A percentile compares a stretch with the other conserved stretches of the same genome.
These are phyloP conservation scores for Cymbopogon citratus DNA, from an alignment of 176 grass and related monocot species.

Conservation along the genomic window DNA sequence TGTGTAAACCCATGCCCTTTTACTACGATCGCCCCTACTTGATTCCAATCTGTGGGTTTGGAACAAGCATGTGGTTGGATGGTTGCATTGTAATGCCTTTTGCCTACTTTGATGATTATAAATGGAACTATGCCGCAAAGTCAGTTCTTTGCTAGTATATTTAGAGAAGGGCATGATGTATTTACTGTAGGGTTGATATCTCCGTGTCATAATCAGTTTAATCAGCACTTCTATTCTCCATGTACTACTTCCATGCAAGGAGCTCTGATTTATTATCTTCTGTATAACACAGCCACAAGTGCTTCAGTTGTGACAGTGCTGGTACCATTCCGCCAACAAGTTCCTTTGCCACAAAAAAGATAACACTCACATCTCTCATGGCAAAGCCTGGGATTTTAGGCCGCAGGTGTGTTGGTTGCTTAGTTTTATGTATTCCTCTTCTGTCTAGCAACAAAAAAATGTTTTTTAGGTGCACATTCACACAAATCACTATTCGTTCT, in stretches of 20 bases:
- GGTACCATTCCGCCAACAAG: neutral
- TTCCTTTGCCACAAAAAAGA: neutral
- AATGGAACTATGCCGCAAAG: neutral
- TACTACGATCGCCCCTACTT: neutral
- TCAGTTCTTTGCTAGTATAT: neutral
- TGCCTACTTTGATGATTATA: neutral
- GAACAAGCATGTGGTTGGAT: neutral
- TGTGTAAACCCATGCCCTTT: neutral
- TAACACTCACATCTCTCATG: slow-evolving; percentile 23
- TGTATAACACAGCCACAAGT: slow-evolving; percentile 5
- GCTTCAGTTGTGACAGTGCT: neutral
- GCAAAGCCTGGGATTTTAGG: slow-evolving; percentile 36
- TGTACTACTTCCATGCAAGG: neutral
- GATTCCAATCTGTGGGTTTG: neutral
- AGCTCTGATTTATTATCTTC: neutral
- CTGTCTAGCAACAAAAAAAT: neutral
- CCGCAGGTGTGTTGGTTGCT: slow-evolving; percentile 20
- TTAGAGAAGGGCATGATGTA: neutral
- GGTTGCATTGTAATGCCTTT: neutral
- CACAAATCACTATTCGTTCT: neutral
- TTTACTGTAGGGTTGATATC: neutral
- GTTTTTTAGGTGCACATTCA: neutral
- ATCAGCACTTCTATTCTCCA: neutral
- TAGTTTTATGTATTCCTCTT: neutral
- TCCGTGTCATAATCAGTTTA: neutral